These are phyloP conservation scores for Metschnikowia matae DNA, from an alignment of 805 yeast species.

Conservation along the genomic window DNA sequence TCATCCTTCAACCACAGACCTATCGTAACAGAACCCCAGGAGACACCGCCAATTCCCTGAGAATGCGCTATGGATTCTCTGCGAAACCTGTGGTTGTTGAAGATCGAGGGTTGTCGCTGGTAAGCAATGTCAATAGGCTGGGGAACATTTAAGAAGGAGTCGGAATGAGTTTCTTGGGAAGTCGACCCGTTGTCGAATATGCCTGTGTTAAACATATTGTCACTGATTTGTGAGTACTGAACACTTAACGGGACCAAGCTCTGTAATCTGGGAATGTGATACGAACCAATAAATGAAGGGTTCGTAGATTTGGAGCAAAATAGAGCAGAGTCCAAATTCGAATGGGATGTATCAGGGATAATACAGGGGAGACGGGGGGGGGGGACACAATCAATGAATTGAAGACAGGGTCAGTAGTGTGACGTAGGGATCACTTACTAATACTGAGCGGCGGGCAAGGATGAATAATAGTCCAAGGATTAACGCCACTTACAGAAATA, in stretches of 20 bases:
- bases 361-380: not conserved
- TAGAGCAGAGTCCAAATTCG: not conserved
- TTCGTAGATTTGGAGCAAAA: not conserved
- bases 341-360: not conserved
- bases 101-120: conserved; percentile 38
- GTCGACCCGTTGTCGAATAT: conserved; percentile 34
- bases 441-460: conserved; percentile 3
- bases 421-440: conserved; percentile 4
- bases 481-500: not conserved
- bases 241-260: not conserved
- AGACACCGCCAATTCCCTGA: conserved; percentile 96
- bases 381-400: not conserved
- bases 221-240: conserved; percentile 1
- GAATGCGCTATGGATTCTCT: conserved; percentile 93
- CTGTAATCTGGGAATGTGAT: not conserved
- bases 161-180: conserved; percentile 20
- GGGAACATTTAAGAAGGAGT: conserved; percentile 23
- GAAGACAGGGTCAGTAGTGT: not conserved
- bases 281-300: not conserved
- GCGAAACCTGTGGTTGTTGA: conserved; percentile 49
- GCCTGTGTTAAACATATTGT: conserved; percentile 38
- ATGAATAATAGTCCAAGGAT: not conserved
- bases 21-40: conserved; percentile 94
- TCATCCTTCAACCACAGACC: conserved; percentile 97
- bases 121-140: conserved; percentile 45